Percentiles rank a stretch among this genome's conserved stretches.
phyloP scores from a whole-genome alignment of 768 basidiomycete genomes.

The Mycena maculata region DNA sequence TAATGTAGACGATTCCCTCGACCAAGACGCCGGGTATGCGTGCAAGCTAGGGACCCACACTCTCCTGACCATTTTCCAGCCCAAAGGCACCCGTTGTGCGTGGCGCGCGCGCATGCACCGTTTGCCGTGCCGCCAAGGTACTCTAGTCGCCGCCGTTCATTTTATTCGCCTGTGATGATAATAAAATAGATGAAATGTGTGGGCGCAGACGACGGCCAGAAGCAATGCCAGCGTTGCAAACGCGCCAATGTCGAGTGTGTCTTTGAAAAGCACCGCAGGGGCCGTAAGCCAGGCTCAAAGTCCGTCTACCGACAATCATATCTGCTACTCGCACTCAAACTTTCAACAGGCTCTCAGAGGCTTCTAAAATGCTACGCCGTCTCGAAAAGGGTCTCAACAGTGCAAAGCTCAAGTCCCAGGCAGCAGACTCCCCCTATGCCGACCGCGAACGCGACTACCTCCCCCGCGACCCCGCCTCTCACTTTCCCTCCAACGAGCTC shows the following conservation, averaged over 20 bases:
- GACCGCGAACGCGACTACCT: slow-evolving; percentile 50
- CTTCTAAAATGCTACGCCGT: slow-evolving; percentile 89
- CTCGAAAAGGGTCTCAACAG: slow-evolving; percentile 86
- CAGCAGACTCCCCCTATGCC: slow-evolving; percentile 48
- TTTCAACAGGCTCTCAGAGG: slow-evolving; percentile 77
- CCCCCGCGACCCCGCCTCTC: slow-evolving; percentile 40
- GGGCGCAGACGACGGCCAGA: slow-evolving; percentile 86
- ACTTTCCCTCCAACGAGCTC: slow-evolving; percentile 59
- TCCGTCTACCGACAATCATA: slow-evolving; percentile 48
- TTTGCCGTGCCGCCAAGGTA: slow-evolving; percentile 88
- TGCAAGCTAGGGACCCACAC: slow-evolving; percentile 4
- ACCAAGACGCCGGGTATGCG: slow-evolving; percentile 28
- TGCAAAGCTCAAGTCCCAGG: slow-evolving; percentile 78
- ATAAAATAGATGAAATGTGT: slow-evolving; percentile 86
- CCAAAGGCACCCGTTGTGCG: slow-evolving; percentile 62
- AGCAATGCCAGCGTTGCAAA: slow-evolving; percentile 86
- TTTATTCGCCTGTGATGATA: slow-evolving; percentile 29
- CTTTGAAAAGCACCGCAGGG: slow-evolving; percentile 91
- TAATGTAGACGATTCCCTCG: slow-evolving; percentile 20
- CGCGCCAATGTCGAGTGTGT: slow-evolving; percentile 85
- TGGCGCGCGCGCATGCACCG: slow-evolving; percentile 80
- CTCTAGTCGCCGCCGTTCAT: slow-evolving; percentile 28
- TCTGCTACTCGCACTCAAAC: slow-evolving; percentile 23
- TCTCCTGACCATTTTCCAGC: slow-evolving; percentile 37
- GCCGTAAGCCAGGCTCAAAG: slow-evolving; percentile 93